Evolutionary conservation across 257 asterid species (phyloP).

Genomic region (Nicotiana obtusifolia): DNA sequence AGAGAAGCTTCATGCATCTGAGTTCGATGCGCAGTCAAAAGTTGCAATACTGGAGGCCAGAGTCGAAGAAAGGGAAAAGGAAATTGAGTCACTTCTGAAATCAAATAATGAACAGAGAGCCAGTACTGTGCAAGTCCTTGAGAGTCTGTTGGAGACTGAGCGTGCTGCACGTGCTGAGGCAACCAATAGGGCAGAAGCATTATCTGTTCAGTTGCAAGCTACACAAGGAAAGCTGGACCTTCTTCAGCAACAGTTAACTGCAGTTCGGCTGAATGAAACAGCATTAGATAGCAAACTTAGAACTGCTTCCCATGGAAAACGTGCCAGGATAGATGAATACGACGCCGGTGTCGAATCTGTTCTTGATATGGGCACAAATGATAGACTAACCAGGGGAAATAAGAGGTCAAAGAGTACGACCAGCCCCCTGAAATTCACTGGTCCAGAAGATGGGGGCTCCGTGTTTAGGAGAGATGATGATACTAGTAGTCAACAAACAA

Average conservation of each 20-base stretch:
- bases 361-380: slow-evolving; percentile 50
- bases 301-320: slow-evolving; percentile 72
- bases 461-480: slow-evolving; percentile 61
- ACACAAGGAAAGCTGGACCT: slow-evolving; percentile 72
- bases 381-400: slow-evolving; percentile 38
- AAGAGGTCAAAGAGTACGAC: slow-evolving; percentile 74
- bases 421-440: slow-evolving; percentile 50
- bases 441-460: slow-evolving; percentile 91
- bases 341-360: slow-evolving; percentile 71
- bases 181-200: slow-evolving; percentile 71
- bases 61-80: slow-evolving; percentile 70
- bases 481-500: slow-evolving; percentile 54
- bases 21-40: slow-evolving; percentile 61
- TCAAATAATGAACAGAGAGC: slow-evolving; percentile 71
- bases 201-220: slow-evolving; percentile 77
- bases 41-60: slow-evolving; percentile 60
- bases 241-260: slow-evolving; percentile 68
- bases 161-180: slow-evolving; percentile 88
- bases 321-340: slow-evolving; percentile 66
- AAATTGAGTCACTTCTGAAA: slow-evolving; percentile 60
- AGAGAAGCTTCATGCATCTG: slow-evolving; percentile 51
- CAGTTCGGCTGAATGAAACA: slow-evolving; percentile 58
- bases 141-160: slow-evolving; percentile 63
- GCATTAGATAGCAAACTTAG: slow-evolving; percentile 50
- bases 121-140: slow-evolving; percentile 67